Evolutionary conservation across 2,329 filamentous ascomycete genomes (phyloP).

Genomic region (Epichloe sylvatica): DNA sequence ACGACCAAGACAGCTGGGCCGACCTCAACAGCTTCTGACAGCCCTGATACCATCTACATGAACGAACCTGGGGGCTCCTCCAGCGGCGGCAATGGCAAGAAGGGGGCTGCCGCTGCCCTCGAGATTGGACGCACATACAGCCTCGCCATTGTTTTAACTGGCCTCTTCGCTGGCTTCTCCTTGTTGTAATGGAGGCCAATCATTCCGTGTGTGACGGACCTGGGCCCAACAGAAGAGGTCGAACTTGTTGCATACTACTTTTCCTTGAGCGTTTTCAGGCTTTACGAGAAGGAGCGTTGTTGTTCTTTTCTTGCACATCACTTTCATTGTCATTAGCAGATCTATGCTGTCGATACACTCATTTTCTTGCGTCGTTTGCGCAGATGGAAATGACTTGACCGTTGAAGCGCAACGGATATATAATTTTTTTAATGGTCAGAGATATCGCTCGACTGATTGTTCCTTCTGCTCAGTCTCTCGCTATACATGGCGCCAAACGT

Average conservation of each 20-base stretch:
- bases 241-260: not conserved
- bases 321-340: not conserved
- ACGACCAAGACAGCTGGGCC: constrained; percentile 19
- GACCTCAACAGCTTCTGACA: constrained; percentile 26
- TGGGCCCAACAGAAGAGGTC: not conserved
- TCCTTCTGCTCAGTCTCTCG: too few species aligned
- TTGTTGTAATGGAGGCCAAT: constrained; percentile 17
- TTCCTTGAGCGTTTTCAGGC: not conserved
- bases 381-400: too few species aligned
- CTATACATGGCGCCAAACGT: too few species aligned
- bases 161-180: constrained; percentile 27
- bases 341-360: not conserved
- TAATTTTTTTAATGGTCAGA: too few species aligned
- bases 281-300: not conserved
- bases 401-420: too few species aligned
- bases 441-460: too few species aligned
- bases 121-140: constrained; percentile 25
- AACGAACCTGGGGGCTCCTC: constrained; percentile 8
- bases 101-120: constrained; percentile 17
- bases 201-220: not conserved
- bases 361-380: not conserved
- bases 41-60: constrained; percentile 7
- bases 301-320: not conserved
- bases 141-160: constrained; percentile 23
- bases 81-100: constrained; percentile 11